Percentiles rank a stretch among this genome's conserved stretches.
phyloP scores from a whole-genome alignment of 2,329 filamentous ascomycete genomes.

The Ramularia endophylla region DNA sequence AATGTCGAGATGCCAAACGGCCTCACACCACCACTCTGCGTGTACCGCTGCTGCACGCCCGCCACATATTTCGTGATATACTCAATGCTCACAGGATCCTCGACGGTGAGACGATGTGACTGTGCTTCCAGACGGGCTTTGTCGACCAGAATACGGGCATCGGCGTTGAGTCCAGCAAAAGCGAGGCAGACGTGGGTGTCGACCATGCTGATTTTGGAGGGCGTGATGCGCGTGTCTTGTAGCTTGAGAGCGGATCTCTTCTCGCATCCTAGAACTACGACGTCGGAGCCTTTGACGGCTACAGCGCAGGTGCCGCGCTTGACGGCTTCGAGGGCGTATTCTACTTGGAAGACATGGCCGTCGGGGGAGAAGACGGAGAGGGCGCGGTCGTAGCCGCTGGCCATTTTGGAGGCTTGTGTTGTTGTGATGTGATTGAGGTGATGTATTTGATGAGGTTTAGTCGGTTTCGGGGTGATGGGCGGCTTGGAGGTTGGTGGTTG shows the following conservation, averaged over 20 bases:
- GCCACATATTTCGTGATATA: slow-evolving; percentile 99
- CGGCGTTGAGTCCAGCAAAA: slow-evolving; percentile 94
- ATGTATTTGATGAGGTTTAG: slow-evolving; percentile 1
- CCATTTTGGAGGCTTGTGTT: slow-evolving; percentile 49
- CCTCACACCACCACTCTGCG: slow-evolving; percentile 94
- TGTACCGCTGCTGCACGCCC: slow-evolving; percentile 97
- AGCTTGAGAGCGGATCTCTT: slow-evolving; percentile 99
- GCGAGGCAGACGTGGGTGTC: slow-evolving; percentile 95
- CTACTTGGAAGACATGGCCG: slow-evolving; percentile 99
- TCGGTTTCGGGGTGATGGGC: slow-evolving; percentile 1
- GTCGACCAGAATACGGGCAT: slow-evolving; percentile 96
- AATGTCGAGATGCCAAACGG: slow-evolving; percentile 99
- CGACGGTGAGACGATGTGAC: slow-evolving; percentile 92
- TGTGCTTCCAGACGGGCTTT: slow-evolving; percentile 97
- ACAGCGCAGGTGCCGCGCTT: slow-evolving; percentile 99
- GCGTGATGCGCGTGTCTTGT: slow-evolving; percentile 97
- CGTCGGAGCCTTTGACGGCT: slow-evolving; percentile 88
- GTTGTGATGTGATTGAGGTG: not conserved
- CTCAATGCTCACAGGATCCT: slow-evolving; percentile 95
- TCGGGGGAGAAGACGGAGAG: slow-evolving; percentile 99
- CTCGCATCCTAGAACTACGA: slow-evolving; percentile 95
- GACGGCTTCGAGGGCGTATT: slow-evolving; percentile 98
- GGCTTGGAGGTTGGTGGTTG: not conserved
- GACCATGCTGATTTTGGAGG: slow-evolving; percentile 95
- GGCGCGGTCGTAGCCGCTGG: slow-evolving; percentile 98